phyloP scores from a whole-genome alignment of 139 green algal genomes.

The Auxenochlorella pyrenoidosa region DNA sequence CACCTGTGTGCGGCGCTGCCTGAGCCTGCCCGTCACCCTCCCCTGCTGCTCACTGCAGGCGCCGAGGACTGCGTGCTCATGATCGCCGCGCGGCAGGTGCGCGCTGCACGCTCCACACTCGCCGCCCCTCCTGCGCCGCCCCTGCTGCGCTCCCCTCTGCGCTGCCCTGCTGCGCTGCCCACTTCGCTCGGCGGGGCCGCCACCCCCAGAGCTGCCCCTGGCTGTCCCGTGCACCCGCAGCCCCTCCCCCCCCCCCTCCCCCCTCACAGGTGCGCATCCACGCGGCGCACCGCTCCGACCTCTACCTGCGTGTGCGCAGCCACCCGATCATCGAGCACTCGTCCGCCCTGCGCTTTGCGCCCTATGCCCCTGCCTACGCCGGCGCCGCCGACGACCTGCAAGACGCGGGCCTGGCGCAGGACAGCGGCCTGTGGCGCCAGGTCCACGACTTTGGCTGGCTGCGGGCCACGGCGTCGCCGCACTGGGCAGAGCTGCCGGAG shows the following conservation, averaged over 20 bases:
- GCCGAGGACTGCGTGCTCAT: constrained; percentile 17
- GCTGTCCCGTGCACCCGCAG: too few species aligned
- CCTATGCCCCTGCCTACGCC: constrained; percentile 44
- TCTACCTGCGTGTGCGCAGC: constrained; percentile 73
- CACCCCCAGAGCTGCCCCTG: too few species aligned
- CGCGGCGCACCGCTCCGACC: constrained; percentile 49
- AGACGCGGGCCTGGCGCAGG: constrained; percentile 43
- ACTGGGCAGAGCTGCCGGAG: constrained; percentile 66
- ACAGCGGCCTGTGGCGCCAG: constrained; percentile 57
- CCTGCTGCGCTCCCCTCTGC: not conserved
- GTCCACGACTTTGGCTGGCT: constrained; percentile 93
- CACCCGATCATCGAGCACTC: constrained; percentile 87
- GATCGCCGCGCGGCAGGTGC: constrained; percentile 25
- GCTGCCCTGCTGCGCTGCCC: too few species aligned
- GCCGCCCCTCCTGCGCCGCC: not conserved
- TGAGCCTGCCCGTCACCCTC: not conserved
- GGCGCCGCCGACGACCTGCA: constrained; percentile 35
- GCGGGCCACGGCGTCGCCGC: constrained; percentile 71
- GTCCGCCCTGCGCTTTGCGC: constrained; percentile 69
- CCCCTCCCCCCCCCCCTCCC: not conserved
- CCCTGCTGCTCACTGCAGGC: not conserved
- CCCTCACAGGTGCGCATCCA: constrained; percentile 74
- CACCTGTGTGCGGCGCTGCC: not conserved
- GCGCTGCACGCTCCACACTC: not conserved
- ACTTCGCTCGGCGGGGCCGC: too few species aligned